Conservation (phyloP, 768 basidiomycete genomes). For the Suillus lakei region DNA sequence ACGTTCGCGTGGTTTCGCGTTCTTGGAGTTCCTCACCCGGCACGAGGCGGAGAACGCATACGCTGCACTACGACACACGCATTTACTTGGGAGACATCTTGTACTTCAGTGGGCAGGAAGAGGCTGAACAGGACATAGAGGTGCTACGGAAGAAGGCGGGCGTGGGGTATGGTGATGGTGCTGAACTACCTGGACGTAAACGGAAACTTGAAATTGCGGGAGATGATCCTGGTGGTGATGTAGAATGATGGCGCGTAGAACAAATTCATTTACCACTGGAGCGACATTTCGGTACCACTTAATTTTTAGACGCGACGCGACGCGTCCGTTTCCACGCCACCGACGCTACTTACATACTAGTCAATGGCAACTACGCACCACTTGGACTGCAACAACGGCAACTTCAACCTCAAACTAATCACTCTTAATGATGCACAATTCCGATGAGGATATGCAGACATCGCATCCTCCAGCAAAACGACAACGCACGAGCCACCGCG, state of each 20-base stretch:
- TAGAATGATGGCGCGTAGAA: slow-evolving; percentile 9
- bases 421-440: slow-evolving; percentile 6
- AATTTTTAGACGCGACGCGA: background rate
- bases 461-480: slow-evolving; percentile 11
- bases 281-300: background rate
- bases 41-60: slow-evolving; percentile 92
- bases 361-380: background rate
- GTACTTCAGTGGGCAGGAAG: slow-evolving; percentile 95
- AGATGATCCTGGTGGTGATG: slow-evolving; percentile 39
- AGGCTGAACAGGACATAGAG: slow-evolving; percentile 79
- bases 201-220: slow-evolving; percentile 66
- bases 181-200: slow-evolving; percentile 74
- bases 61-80: slow-evolving; percentile 87
- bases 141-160: slow-evolving; percentile 78
- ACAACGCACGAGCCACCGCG: slow-evolving; percentile 12
- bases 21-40: slow-evolving; percentile 90
- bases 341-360: background rate
- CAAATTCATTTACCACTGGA: background rate
- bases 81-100: slow-evolving; percentile 93
- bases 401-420: background rate
- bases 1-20: slow-evolving; percentile 92
- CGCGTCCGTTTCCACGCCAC: slow-evolving; percentile 15
- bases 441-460: slow-evolving; percentile 2
- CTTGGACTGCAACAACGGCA: background rate
- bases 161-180: slow-evolving; percentile 73